Conservation (phyloP, 305 asterid species). For the Solanum hybrid region DNA sequence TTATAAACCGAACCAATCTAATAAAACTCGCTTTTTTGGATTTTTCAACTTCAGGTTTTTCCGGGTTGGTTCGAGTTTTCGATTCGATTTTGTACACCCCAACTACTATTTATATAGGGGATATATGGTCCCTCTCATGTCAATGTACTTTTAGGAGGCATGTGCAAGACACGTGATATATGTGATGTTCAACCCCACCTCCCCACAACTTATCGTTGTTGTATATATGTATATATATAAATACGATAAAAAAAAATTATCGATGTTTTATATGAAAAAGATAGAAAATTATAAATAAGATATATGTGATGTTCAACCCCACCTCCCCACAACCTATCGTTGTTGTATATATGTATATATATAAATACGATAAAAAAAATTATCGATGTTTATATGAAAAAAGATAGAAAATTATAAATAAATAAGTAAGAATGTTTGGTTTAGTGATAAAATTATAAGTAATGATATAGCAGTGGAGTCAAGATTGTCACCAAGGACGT, state of each 20-base stretch:
- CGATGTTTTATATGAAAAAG: background rate
- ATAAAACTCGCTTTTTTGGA: too few relatives aligned
- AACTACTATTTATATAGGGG: too few relatives aligned
- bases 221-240: background rate
- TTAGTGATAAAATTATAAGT: background rate
- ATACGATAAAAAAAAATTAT: background rate
- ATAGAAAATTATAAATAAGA: background rate
- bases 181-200: background rate
- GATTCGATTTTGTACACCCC: too few relatives aligned
- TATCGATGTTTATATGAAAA: background rate
- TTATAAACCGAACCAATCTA: too few relatives aligned
- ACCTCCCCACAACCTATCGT: background rate
- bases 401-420: background rate
- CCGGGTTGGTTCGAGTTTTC: too few relatives aligned
- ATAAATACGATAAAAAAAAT: background rate
- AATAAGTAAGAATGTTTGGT: background rate
- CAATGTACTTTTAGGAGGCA: background rate
- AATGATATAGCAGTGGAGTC: background rate
- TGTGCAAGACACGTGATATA: background rate
- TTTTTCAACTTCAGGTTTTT: too few relatives aligned
- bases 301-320: background rate
- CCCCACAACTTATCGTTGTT: too few relatives aligned
- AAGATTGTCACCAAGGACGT: too few relatives aligned
- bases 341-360: too few relatives aligned
- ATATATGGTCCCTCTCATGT: background rate